A percentile compares a stretch with the other conserved stretches of the same genome.
Evolutionary conservation across 2,329 filamentous ascomycete species (phyloP).

Genomic region (Aspergillus pseudoglaucus): DNA sequence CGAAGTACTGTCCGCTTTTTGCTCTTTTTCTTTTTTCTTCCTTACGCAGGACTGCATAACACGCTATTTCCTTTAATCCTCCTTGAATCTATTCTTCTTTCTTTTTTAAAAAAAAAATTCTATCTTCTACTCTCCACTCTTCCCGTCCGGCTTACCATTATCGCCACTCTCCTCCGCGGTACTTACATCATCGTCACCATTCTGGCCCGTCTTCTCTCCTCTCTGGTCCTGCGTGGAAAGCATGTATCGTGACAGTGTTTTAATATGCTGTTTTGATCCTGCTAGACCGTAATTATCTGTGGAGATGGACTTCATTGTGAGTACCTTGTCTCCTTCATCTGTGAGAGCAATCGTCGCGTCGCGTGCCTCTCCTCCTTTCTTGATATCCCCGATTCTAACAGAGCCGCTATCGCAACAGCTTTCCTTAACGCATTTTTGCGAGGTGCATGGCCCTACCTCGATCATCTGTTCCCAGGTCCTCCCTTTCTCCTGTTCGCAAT

Average conservation of each 20-base stretch:
- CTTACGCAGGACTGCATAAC: too few relatives aligned
- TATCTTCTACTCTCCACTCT: slow-evolving; percentile 5
- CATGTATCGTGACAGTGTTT: slow-evolving; percentile 29
- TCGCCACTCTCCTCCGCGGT: not conserved
- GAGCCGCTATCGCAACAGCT: slow-evolving; percentile 37
- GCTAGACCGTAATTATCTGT: slow-evolving; percentile 20
- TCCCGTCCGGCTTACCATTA: slow-evolving; percentile 1
- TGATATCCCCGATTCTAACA: slow-evolving; percentile 1
- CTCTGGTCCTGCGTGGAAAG: slow-evolving; percentile 13
- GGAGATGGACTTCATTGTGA: slow-evolving; percentile 42
- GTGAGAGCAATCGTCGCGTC: slow-evolving; percentile 2
- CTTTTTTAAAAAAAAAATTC: not conserved
- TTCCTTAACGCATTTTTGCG: slow-evolving; percentile 57
- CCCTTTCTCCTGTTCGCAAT: slow-evolving; percentile 49
- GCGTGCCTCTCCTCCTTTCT: slow-evolving; percentile 1
- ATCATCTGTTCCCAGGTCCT: slow-evolving; percentile 56
- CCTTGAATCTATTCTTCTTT: not conserved
- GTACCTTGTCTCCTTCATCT: slow-evolving; percentile 14
- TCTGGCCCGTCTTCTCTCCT: slow-evolving; percentile 5
- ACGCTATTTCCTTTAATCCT: not conserved
- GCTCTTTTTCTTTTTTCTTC: not conserved
- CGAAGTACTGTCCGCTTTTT: slow-evolving; percentile 1
- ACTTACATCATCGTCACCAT: slow-evolving; percentile 14
- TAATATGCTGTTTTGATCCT: slow-evolving; percentile 21
- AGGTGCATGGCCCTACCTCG: slow-evolving; percentile 56